Evolutionary conservation across 139 green algal species (phyloP).

Genomic region (Desmodesmus armatus): DNA sequence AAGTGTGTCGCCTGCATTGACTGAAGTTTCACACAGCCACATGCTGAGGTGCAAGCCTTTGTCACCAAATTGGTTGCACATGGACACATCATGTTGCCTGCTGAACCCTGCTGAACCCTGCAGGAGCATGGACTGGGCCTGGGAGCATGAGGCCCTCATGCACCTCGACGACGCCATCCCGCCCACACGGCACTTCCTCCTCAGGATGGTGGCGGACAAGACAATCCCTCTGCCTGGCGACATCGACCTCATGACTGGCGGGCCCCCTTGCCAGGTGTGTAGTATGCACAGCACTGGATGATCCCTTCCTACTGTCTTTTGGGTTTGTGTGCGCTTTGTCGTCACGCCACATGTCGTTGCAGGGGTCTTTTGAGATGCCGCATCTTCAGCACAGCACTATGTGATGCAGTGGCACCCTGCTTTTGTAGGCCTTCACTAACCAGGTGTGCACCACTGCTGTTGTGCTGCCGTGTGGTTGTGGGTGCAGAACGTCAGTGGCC

Average conservation of each 20-base stretch:
- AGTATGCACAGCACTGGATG: neutral
- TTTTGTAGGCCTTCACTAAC: neutral
- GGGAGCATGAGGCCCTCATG: conserved; percentile 28
- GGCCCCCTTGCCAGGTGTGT: conserved; percentile 81
- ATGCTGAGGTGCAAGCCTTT: too few relatives aligned
- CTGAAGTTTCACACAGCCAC: too few relatives aligned
- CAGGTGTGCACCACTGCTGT: neutral
- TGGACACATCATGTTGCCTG: too few relatives aligned
- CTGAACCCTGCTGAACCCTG: too few relatives aligned
- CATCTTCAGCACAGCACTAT: neutral
- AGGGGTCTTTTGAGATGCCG: neutral
- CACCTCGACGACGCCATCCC: neutral
- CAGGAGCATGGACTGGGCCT: conserved; percentile 21
- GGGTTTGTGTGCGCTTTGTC: conserved; percentile 8
- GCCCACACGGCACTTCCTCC: conserved; percentile 40
- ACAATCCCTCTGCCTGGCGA: conserved; percentile 63
- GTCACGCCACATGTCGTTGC: neutral
- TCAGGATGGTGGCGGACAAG: conserved; percentile 13
- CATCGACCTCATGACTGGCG: conserved; percentile 80
- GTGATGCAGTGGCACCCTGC: neutral
- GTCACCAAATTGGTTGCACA: too few relatives aligned
- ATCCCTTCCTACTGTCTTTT: neutral
- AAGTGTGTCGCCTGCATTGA: too few relatives aligned
- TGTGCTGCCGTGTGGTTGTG: neutral
- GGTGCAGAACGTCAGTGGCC: conserved; percentile 61